Evolutionary conservation across 192 early-diverging fungal genomes (phyloP).

Genomic region (Lunasporangiospora selenospora): DNA sequence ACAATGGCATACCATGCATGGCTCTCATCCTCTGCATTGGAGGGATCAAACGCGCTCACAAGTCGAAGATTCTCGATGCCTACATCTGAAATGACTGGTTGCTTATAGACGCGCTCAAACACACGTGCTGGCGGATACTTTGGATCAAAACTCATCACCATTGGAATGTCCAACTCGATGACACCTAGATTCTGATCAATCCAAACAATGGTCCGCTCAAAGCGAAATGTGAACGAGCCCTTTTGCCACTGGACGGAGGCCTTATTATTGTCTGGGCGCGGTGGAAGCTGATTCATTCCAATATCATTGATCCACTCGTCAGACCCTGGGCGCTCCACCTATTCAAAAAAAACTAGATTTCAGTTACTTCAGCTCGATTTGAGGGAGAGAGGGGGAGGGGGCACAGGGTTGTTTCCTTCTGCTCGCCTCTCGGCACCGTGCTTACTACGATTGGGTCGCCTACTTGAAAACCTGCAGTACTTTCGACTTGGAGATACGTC

Average conservation of each 20-base stretch:
- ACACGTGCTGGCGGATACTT: slow-evolving; percentile 11
- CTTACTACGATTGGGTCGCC: slow-evolving; percentile 14
- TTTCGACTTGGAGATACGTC: slow-evolving; percentile 6
- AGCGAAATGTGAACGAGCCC: slow-evolving; percentile 13
- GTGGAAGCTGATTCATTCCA: slow-evolving; percentile 9
- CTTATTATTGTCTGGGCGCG: not conserved
- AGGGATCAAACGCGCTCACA: slow-evolving; percentile 3
- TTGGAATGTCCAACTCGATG: slow-evolving; percentile 8
- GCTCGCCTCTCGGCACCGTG: too few relatives aligned
- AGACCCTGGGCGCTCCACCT: slow-evolving; percentile 16
- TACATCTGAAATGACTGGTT: slow-evolving; percentile 13
- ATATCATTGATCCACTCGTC: slow-evolving; percentile 17
- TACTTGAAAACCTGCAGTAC: not conserved
- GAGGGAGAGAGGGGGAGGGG: too few relatives aligned
- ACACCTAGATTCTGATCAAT: not conserved
- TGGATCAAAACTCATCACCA: slow-evolving; percentile 22
- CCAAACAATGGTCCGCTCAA: slow-evolving; percentile 7
- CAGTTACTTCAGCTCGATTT: too few relatives aligned
- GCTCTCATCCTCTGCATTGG: slow-evolving; percentile 4
- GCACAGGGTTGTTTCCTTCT: too few relatives aligned
- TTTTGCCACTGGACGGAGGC: slow-evolving; percentile 10
- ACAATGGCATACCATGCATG: slow-evolving; percentile 18
- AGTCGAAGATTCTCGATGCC: slow-evolving; percentile 16
- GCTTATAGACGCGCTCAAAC: not conserved
- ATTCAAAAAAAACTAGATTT: not conserved